phyloP scores from a whole-genome alignment of 108 stramenopile genomes.

The Pseudonitzschia pungens region DNA sequence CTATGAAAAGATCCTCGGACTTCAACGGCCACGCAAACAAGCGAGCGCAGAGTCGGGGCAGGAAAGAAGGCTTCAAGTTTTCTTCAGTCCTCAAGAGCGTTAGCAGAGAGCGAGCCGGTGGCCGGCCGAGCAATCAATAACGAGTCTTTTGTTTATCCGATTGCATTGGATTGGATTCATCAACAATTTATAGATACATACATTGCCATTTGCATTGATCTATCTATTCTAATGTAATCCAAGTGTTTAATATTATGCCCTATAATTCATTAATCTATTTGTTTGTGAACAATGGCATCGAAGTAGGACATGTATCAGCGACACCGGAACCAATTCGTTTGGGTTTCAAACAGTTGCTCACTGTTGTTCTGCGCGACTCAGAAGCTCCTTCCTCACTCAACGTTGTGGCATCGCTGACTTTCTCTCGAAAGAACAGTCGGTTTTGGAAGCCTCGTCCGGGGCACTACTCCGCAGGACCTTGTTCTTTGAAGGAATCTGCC shows the following conservation, averaged over 20 bases:
- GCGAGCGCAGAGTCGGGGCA: slow-evolving; percentile 1
- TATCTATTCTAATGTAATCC: not conserved
- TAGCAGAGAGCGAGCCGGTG: not conserved
- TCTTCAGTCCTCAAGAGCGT: not conserved
- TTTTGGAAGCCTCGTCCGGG: too few relatives aligned
- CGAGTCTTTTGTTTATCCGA: not conserved
- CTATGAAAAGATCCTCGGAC: not conserved
- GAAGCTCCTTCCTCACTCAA: too few relatives aligned
- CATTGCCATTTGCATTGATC: slow-evolving; percentile 12
- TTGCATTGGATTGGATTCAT: not conserved
- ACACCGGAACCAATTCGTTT: too few relatives aligned
- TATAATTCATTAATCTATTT: too few relatives aligned
- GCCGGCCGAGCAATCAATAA: slow-evolving; percentile 10
- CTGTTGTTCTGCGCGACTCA: too few relatives aligned
- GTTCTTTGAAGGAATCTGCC: too few relatives aligned
- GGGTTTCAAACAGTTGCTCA: too few relatives aligned
- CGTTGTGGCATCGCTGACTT: too few relatives aligned
- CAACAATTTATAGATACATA: not conserved
- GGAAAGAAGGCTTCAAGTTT: slow-evolving; percentile 6
- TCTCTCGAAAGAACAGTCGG: too few relatives aligned
- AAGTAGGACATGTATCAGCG: too few relatives aligned
- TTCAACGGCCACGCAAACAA: slow-evolving; percentile 2
- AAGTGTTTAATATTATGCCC: not conserved
- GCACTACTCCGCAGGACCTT: too few relatives aligned
- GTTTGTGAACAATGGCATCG: too few relatives aligned